Evolutionary conservation across 1,284 basidiomycete genomes (phyloP), one percentile per base, ranked within the genome.

Genomic region (Cystobasidium sp.): DNA sequence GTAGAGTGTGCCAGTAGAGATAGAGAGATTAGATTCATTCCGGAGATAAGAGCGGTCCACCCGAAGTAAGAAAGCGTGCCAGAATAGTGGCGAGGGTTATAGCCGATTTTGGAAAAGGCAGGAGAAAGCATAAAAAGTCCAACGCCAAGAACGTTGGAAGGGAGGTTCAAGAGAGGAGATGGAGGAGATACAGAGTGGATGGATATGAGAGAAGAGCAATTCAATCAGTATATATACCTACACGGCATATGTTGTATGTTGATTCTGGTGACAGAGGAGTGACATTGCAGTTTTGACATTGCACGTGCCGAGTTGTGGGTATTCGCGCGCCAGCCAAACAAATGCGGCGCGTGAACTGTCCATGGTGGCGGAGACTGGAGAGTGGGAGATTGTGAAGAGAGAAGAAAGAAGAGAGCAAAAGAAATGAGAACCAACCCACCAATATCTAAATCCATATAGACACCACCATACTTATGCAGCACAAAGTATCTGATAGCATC

Each of bases 391-490:
- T 71, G 97, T 85, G 22, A 98, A 87, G 9, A 91, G 91, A 82
- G 95, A 76, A 98, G 84, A 10, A 90, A 89, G 20, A 92, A 89
- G 52, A 89, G 83, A 81, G 96, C 98, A 44, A 24, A 10, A n/a
- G 14, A 7, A 16, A 1, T n/a, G n/a, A n/a, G n/a, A n/a, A n/a
- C n/a, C n/a, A 14, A 63, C 61, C 22, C 61, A 66, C 97, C 96
- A 78, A 99, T 92, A 83, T 99, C 96, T 76, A 99, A 87, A 84
- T 99, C 97, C 82, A 99, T 87, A 84, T 99, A 99, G 77, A 98
- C 85, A 56, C 97, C 97, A 55, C 96, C 97, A 81, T 91, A 96
- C 81, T 95, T 88, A 83, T 99, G 89, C 59, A 99, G 89, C 71
- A 99, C 89, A 83, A 99, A 98, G 85, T 99, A 99, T 59, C 97